These are phyloP conservation scores for Silene coronaria DNA, from an alignment of 179 eudicot species.

Conservation along the genomic window DNA sequence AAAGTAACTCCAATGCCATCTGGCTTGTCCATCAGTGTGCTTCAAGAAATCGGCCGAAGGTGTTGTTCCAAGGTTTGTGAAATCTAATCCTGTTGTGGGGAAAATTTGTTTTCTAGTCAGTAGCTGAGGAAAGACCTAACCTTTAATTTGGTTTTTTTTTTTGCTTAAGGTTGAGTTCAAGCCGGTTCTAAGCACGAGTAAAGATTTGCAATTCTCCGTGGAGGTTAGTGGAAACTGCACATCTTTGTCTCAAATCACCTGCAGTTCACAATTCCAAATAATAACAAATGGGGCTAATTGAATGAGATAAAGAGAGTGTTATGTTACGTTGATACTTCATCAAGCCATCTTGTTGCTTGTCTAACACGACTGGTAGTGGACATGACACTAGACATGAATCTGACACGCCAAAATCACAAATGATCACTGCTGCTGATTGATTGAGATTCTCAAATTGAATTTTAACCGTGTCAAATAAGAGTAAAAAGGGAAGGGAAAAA, in stretches of 20 bases:
- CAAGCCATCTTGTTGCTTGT: not conserved
- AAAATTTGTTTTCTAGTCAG: not conserved
- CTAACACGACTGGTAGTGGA: too few species aligned
- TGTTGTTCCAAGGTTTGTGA: constrained; percentile 75
- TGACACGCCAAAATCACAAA: not conserved
- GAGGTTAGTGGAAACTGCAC: constrained; percentile 53
- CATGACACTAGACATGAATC: not conserved
- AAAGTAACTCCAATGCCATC: constrained; percentile 43
- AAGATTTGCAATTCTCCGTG: constrained; percentile 75
- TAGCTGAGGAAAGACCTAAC: not conserved
- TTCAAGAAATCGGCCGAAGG: constrained; percentile 92
- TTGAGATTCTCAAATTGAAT: not conserved
- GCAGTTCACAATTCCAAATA: not conserved
- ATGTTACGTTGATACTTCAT: not conserved
- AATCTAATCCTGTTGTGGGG: not conserved
- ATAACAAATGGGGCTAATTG: not conserved
- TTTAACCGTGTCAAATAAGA: not conserved
- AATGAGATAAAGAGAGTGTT: not conserved
- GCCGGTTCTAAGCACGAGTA: constrained; percentile 60
- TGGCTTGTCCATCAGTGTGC: constrained; percentile 66
- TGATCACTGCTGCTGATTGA: not conserved
- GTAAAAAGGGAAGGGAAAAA: not conserved
- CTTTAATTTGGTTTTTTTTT: constrained; percentile 10
- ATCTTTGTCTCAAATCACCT: not conserved
- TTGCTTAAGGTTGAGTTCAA: constrained; percentile 76